phyloP scores from a whole-genome alignment of 2,329 filamentous ascomycete species.

The Chrysoporthe deuterocubensis region DNA sequence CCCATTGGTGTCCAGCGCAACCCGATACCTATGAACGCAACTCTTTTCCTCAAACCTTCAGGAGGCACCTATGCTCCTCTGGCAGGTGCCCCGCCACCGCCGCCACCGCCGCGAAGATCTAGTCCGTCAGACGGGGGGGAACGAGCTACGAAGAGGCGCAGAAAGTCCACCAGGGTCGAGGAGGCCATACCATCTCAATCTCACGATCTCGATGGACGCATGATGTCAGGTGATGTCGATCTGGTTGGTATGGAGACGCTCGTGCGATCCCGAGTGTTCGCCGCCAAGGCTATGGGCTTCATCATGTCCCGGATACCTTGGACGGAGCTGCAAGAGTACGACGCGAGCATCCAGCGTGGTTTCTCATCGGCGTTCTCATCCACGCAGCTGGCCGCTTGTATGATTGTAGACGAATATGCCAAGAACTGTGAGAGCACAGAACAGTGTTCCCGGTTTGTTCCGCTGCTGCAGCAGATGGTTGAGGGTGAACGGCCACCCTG shows the following conservation, averaged over 20 bases:
- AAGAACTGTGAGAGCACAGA: constrained; percentile 55
- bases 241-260: constrained; percentile 88
- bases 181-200: constrained; percentile 68
- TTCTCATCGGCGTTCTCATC: constrained; percentile 78
- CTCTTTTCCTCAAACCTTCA: constrained; percentile 90
- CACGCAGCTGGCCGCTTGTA: constrained; percentile 80
- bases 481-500: constrained; percentile 79
- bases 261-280: constrained; percentile 85
- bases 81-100: constrained; percentile 46
- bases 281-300: constrained; percentile 83
- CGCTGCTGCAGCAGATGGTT: constrained; percentile 73
- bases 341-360: constrained; percentile 65
- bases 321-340: constrained; percentile 65
- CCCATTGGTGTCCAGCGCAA: constrained; percentile 91
- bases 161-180: constrained; percentile 83
- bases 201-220: constrained; percentile 96
- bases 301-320: constrained; percentile 79
- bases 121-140: constrained; percentile 61
- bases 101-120: constrained; percentile 51
- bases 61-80: constrained; percentile 75
- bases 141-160: constrained; percentile 73
- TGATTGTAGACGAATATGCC: constrained; percentile 88
- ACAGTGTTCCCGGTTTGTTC: constrained; percentile 62
- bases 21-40: constrained; percentile 88
- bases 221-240: constrained; percentile 97